Evolutionary conservation across 2,329 filamentous ascomycete genomes (phyloP), one percentile per base, ranked within the genome.

Genomic region (Fonsecaea monophora): DNA sequence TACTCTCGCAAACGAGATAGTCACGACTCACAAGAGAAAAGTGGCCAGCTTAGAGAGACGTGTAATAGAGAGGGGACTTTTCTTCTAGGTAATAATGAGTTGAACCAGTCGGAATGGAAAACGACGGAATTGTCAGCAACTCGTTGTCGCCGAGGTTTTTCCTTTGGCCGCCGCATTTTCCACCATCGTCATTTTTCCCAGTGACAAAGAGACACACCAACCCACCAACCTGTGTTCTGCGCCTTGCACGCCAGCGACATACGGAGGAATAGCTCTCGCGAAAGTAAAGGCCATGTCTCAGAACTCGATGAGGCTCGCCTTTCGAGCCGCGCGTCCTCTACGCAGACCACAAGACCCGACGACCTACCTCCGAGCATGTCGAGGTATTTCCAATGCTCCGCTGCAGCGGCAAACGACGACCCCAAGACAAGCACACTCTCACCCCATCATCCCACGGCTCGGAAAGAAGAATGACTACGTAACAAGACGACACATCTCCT

Each of bases 401-500:
- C 30, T 25, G n/a, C 53, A 18, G 55, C 53, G 21, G 37, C 58
- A 53, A 7, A 48, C 25, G 45, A 50, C 45, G 12, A 50, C 21
- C 18, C 18, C 45, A 18, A 3, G 45, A 50, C 45, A 25, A 3
- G 18, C 45, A 25, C 45, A 7, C 15, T 10, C 6, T 10, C 45
- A 9, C 25, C 18, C 45, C 25, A 25, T 25, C 2, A 50, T 50
- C 10, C 18, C 4, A 25, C 25, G 18, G 7, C 45, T 50, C 4
- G 45, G 30, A 50, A 25, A 25, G 45, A 12, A 30, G 18, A 3
- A 25, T 25, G 4, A 10, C 18, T 12, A 3, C 18, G 4, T 3
- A 4, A 7, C 21, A 32, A 42, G 40, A 8, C 25, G 71, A 40
- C 69, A 71, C 15, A 78, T 83, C 66, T 81, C 77, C 30, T 75